These are phyloP conservation scores for Obba rivulosa DNA, from an alignment of 768 basidiomycete genomes.

Conservation along the genomic window DNA sequence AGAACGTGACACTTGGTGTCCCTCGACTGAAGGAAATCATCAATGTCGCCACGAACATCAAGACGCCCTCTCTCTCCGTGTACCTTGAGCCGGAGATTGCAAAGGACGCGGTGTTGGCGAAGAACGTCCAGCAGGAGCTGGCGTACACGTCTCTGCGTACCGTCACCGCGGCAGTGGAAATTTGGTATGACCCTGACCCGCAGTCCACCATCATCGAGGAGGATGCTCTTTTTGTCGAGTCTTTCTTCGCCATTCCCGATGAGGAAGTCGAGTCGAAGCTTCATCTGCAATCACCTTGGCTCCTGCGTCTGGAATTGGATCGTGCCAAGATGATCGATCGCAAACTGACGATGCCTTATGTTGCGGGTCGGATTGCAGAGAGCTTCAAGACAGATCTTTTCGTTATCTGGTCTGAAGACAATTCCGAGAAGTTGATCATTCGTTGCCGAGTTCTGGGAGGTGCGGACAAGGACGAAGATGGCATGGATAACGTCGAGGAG, in stretches of 20 bases:
- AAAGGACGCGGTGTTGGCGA: conserved; percentile 56
- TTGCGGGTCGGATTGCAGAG: conserved; percentile 88
- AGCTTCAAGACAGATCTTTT: conserved; percentile 95
- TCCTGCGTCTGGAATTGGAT: conserved; percentile 94
- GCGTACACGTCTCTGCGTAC: conserved; percentile 92
- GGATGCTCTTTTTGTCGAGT: conserved; percentile 92
- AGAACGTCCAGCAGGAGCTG: conserved; percentile 88
- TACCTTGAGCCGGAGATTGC: conserved; percentile 76
- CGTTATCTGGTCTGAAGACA: conserved; percentile 99
- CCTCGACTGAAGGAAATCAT: conserved; percentile 99
- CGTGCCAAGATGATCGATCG: conserved; percentile 97
- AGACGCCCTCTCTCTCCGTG: conserved; percentile 94
- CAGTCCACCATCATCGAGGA: conserved; percentile 93
- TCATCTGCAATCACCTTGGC: conserved; percentile 92
- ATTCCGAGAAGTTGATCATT: conserved; percentile 94
- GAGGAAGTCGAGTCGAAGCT: conserved; percentile 91
- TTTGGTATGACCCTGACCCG: conserved; percentile 96
- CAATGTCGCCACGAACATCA: conserved; percentile 98
- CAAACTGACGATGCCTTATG: conserved; percentile 91
- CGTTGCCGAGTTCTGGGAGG: conserved; percentile 90
- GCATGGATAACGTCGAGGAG: conserved; percentile 72
- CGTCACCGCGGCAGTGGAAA: conserved; percentile 92
- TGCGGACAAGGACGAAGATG: conserved; percentile 82
- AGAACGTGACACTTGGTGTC: conserved; percentile 99
- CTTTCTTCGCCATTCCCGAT: conserved; percentile 99